Evolutionary conservation across 176 grass and related monocot species (phyloP).

Genomic region (Rhynchospora pubera): DNA sequence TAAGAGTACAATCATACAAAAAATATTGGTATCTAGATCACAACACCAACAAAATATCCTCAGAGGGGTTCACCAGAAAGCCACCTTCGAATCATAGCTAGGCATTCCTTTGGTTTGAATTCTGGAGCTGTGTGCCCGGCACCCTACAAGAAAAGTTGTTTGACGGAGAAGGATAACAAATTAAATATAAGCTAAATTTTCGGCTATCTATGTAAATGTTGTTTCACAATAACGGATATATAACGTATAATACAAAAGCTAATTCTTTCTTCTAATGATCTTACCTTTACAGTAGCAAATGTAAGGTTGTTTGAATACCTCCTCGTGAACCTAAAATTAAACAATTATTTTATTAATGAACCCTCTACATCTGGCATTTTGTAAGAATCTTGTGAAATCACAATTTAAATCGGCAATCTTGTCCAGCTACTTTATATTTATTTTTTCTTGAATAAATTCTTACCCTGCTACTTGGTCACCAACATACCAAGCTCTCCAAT

Average conservation of each 20-base stretch:
- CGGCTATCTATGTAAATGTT: not conserved
- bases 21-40: too few relatives aligned
- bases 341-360: not conserved
- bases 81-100: not conserved
- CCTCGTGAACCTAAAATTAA: slow-evolving; percentile 40
- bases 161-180: not conserved
- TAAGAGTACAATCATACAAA: too few relatives aligned
- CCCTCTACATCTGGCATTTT: not conserved
- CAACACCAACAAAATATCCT: not conserved
- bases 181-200: not conserved
- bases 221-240: too few relatives aligned
- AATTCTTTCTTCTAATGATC: not conserved
- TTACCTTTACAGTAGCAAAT: slow-evolving; percentile 76
- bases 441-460: not conserved
- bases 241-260: not conserved
- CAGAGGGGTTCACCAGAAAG: not conserved
- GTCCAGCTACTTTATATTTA: too few relatives aligned
- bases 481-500: slow-evolving; percentile 55
- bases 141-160: not conserved
- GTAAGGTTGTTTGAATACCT: slow-evolving; percentile 67
- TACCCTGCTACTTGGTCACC: slow-evolving; percentile 65
- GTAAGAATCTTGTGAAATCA: not conserved
- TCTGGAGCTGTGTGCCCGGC: not conserved
- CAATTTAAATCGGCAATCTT: not conserved
- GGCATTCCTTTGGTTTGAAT: slow-evolving; percentile 4